Evolutionary conservation across 2,329 filamentous ascomycete genomes (phyloP).

Genomic region (Dactylonectria macrodidyma): DNA sequence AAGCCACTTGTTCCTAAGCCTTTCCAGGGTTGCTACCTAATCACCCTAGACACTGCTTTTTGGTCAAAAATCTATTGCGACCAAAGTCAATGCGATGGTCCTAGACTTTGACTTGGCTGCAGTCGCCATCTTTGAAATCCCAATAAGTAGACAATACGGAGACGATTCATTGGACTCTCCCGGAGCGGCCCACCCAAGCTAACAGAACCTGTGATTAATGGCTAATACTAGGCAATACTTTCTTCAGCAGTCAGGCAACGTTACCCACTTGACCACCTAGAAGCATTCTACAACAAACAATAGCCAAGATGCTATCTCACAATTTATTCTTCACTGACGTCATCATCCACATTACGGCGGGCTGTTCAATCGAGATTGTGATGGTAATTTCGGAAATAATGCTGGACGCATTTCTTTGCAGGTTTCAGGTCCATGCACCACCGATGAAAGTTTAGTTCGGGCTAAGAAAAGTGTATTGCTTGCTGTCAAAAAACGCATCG

Average conservation of each 20-base stretch:
- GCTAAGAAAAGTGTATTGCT: background rate
- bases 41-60: background rate
- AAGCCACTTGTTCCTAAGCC: no score
- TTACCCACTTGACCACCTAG: background rate
- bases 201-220: no score
- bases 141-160: background rate
- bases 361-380: background rate
- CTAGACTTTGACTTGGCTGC: background rate
- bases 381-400: background rate
- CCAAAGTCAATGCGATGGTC: background rate
- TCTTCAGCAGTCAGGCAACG: background rate
- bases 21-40: background rate
- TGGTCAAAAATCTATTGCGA: constrained; percentile 4
- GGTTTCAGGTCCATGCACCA: background rate
- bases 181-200: no score
- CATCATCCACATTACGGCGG: background rate
- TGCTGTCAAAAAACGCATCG: background rate
- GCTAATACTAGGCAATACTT: background rate
- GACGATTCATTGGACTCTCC: no score
- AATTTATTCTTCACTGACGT: background rate
- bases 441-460: background rate
- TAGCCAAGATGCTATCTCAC: background rate
- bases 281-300: background rate
- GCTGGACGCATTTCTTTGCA: background rate
- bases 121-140: constrained; percentile 1